Percentiles rank a stretch among this genome's conserved stretches.
phyloP scores from a whole-genome alignment of 139 green algal species.

The Eudorina sp. region DNA sequence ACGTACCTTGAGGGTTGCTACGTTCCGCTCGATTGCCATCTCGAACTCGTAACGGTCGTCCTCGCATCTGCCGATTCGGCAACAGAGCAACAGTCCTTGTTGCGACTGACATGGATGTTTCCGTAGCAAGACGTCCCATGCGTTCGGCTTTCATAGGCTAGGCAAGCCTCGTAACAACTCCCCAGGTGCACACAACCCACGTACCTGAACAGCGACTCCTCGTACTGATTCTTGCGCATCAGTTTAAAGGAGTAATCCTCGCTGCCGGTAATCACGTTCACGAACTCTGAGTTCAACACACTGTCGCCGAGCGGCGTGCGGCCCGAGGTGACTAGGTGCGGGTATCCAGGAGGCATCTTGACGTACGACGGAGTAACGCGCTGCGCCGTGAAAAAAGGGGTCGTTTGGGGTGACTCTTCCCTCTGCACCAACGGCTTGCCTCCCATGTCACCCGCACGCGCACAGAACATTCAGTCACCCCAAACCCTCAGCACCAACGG shows the following conservation, averaged over 20 bases:
- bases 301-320: constrained; percentile 62
- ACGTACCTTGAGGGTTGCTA: constrained; percentile 69
- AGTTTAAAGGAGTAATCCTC: constrained; percentile 88
- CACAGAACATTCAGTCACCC: no score
- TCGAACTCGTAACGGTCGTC: constrained; percentile 99
- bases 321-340: constrained; percentile 70
- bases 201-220: constrained; percentile 79
- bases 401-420: no score
- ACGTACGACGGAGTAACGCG: constrained; percentile 92
- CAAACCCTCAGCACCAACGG: no score
- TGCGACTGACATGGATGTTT: no score
- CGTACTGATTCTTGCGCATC: constrained; percentile 99
- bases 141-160: no score
- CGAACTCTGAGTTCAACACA: constrained; percentile 94
- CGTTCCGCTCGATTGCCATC: constrained; percentile 93
- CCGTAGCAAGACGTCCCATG: no score
- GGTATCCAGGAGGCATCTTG: constrained; percentile 89
- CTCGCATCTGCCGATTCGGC: constrained; percentile 75
- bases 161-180: no score
- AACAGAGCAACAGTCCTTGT: neutral
- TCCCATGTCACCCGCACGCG: no score
- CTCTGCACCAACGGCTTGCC: no score
- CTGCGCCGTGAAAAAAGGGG: no score
- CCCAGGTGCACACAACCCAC: no score
- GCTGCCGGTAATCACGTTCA: constrained; percentile 95